phyloP scores from a whole-genome alignment of 140 eudicot species.

The Stevia rebaudiana region DNA sequence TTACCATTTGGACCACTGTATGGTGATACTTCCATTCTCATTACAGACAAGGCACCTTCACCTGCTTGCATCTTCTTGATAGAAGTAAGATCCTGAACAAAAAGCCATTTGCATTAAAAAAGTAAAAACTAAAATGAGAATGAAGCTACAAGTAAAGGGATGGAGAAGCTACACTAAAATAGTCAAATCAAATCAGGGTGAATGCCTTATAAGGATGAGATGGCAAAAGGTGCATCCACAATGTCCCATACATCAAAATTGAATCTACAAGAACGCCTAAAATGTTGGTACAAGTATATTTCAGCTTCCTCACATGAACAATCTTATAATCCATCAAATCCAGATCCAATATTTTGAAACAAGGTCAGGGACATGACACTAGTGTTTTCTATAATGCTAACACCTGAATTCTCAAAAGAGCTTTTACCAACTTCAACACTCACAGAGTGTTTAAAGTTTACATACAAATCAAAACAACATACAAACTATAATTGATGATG shows the following conservation, averaged over 20 bases:
- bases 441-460: not conserved
- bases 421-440: not conserved
- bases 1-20: constrained; percentile 50
- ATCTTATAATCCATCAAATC: not conserved
- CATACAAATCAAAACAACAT: not conserved
- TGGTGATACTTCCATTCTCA: constrained; percentile 66
- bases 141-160: not conserved
- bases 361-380: not conserved
- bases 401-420: too few species aligned
- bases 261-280: not conserved
- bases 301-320: not conserved
- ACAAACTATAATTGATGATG: not conserved
- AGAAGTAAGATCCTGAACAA: too few species aligned
- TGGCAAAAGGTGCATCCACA: not conserved
- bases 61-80: constrained; percentile 60
- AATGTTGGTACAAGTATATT: not conserved
- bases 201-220: not conserved
- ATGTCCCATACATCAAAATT: not conserved
- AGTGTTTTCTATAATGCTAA: not conserved
- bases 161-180: not conserved
- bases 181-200: not conserved
- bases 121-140: not conserved
- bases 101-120: too few species aligned
- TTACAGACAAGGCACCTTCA: constrained; percentile 66
- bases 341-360: not conserved